phyloP scores from a whole-genome alignment of 2,329 filamentous ascomycete species.

The Orbilia blumenaviensis region DNA sequence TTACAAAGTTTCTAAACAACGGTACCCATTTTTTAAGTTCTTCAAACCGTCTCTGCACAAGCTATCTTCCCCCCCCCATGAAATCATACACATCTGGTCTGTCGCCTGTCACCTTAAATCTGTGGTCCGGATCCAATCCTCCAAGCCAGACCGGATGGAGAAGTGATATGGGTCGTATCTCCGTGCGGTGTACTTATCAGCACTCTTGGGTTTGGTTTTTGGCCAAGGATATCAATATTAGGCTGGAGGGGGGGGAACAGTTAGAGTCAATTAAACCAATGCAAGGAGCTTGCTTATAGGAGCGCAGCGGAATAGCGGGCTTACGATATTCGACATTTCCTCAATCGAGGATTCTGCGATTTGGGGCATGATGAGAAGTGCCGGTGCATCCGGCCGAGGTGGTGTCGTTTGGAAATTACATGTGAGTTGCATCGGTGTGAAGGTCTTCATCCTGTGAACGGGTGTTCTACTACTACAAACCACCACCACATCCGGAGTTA shows the following conservation, averaged over 20 bases:
- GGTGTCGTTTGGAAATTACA: conserved; percentile 53
- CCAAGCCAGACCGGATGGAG: conserved; percentile 27
- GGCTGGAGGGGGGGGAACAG: conserved; percentile 1
- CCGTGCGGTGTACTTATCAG: conserved; percentile 51
- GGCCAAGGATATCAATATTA: conserved; percentile 21
- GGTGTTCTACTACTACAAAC: conserved; percentile 28
- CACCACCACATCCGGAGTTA: no score
- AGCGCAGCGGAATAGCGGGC: neutral
- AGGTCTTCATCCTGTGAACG: conserved; percentile 45
- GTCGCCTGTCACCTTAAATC: neutral
- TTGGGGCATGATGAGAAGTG: conserved; percentile 40
- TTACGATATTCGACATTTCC: conserved; percentile 26
- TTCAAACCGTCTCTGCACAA: no score
- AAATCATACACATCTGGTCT: neutral
- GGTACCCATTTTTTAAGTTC: no score
- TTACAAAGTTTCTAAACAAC: no score
- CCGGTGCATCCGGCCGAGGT: conserved; percentile 30
- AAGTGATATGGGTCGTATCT: conserved; percentile 48
- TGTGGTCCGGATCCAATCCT: neutral
- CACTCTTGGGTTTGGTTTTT: neutral
- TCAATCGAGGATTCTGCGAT: conserved; percentile 12
- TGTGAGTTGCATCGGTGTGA: conserved; percentile 50
- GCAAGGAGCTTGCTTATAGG: neutral
- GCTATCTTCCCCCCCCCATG: neutral
- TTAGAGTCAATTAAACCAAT: no score